phyloP scores from a whole-genome alignment of 139 green algal species.

The Chlamydomonas sp. region DNA sequence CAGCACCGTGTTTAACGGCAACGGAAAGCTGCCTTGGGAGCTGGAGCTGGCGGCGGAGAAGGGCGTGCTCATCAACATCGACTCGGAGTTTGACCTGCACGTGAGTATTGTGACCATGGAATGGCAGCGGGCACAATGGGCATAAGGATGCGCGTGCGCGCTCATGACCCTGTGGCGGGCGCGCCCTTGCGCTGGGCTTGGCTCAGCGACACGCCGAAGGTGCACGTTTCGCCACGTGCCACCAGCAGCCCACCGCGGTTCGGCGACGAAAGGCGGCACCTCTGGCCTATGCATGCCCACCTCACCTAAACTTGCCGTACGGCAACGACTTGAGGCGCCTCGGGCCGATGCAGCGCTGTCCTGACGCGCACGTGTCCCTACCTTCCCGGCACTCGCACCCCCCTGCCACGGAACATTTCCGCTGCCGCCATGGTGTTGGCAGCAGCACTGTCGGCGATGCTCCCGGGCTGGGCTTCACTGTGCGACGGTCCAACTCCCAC shows the following conservation, averaged over 20 bases:
- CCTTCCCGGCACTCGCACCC: not conserved
- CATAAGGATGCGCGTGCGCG: conserved; percentile 22
- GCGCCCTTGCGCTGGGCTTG: not conserved
- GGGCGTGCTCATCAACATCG: conserved; percentile 94
- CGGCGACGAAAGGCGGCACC: too few species aligned
- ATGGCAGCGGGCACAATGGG: not conserved
- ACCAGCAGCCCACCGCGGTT: too few species aligned
- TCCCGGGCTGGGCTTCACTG: too few species aligned
- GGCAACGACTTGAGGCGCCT: not conserved
- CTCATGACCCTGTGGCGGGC: not conserved
- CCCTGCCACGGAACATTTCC: conserved; percentile 41
- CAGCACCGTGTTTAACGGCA: conserved; percentile 88
- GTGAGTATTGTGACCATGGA: conserved; percentile 63
- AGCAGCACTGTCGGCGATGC: too few species aligned
- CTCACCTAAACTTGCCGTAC: too few species aligned
- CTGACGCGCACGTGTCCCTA: not conserved
- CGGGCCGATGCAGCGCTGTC: not conserved
- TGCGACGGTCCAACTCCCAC: too few species aligned
- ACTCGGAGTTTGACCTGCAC: conserved; percentile 96
- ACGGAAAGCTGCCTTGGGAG: conserved; percentile 96
- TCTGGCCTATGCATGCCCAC: too few species aligned
- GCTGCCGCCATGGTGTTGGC: conserved; percentile 69
- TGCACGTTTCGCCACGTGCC: too few species aligned
- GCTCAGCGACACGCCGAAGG: not conserved
- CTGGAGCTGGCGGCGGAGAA: conserved; percentile 88